Percentiles rank a stretch among this genome's conserved stretches.
Conservation (phyloP, 176 grass and related monocot genomes). For the Poa pratensis region DNA sequence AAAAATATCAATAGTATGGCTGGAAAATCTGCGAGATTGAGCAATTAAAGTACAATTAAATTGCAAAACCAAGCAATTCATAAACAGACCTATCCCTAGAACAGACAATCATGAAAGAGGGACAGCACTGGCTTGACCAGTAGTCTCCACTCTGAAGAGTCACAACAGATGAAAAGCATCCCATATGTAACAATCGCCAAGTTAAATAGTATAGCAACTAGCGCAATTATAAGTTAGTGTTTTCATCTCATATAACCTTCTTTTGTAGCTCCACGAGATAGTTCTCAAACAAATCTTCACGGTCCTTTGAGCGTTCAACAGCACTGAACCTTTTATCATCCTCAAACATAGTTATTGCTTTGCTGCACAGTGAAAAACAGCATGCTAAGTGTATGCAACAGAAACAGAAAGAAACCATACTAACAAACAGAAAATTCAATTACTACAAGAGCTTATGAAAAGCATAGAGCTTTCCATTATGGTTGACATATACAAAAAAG, state of each 20-base stretch:
- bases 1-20: not conserved
- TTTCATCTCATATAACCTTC: constrained; percentile 60
- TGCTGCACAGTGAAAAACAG: constrained; percentile 53
- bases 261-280: constrained; percentile 96
- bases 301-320: constrained; percentile 61
- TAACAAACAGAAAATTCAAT: constrained; percentile 1
- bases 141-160: constrained; percentile 12
- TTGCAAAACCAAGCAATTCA: not conserved
- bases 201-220: constrained; percentile 3
- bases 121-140: not conserved
- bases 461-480: not conserved
- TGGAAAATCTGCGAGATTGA: not conserved
- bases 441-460: constrained; percentile 12
- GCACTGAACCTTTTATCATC: constrained; percentile 41
- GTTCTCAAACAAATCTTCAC: constrained; percentile 94
- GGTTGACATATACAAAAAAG: constrained; percentile 19
- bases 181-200: not conserved
- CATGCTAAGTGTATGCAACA: constrained; percentile 20
- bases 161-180: not conserved
- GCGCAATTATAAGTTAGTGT: not conserved
- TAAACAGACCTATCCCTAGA: not conserved
- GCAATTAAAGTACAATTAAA: constrained; percentile 25
- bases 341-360: constrained; percentile 88
- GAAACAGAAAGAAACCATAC: constrained; percentile 1
- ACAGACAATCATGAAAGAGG: not conserved